Evolutionary conservation across 2,329 filamentous ascomycete species (phyloP).

Genomic region (Tolypocladium tropicale): DNA sequence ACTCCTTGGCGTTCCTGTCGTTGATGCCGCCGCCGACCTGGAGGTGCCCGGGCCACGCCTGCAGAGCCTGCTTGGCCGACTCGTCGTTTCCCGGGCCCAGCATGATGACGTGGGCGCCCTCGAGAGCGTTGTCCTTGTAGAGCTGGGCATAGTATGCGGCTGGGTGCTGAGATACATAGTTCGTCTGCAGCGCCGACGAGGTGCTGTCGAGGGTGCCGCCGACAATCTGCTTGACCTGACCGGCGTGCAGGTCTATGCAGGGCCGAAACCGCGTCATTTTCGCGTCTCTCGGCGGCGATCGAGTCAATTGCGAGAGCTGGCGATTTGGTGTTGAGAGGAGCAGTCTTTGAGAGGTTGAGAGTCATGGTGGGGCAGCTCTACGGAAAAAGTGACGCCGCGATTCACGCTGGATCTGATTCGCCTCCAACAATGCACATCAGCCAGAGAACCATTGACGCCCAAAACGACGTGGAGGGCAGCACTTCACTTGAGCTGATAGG

Average conservation of each 20-base stretch:
- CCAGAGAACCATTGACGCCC: too few relatives aligned
- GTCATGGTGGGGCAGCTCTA: neutral
- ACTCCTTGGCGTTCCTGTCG: slow-evolving; percentile 70
- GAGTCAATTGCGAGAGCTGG: neutral
- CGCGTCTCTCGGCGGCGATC: neutral
- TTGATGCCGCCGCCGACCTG: slow-evolving; percentile 94
- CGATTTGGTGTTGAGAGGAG: neutral
- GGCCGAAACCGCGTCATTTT: slow-evolving; percentile 88
- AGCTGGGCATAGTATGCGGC: slow-evolving; percentile 71
- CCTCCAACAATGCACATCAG: neutral
- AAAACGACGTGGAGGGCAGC: neutral
- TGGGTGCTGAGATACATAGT: slow-evolving; percentile 80
- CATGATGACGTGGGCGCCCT: slow-evolving; percentile 92
- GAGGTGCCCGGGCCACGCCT: slow-evolving; percentile 67
- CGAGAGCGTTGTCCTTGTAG: slow-evolving; percentile 64
- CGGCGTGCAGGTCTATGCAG: slow-evolving; percentile 96
- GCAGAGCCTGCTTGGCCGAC: slow-evolving; percentile 67
- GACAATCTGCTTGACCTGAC: slow-evolving; percentile 96
- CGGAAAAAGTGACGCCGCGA: neutral
- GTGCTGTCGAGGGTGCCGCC: slow-evolving; percentile 76
- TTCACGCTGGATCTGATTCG: neutral
- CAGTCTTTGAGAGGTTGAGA: neutral
- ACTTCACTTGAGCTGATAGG: too few relatives aligned
- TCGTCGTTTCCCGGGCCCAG: slow-evolving; percentile 79
- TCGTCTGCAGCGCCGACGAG: slow-evolving; percentile 66